Conservation (phyloP, 2,329 filamentous ascomycete species). For the Xylaria sp. region DNA sequence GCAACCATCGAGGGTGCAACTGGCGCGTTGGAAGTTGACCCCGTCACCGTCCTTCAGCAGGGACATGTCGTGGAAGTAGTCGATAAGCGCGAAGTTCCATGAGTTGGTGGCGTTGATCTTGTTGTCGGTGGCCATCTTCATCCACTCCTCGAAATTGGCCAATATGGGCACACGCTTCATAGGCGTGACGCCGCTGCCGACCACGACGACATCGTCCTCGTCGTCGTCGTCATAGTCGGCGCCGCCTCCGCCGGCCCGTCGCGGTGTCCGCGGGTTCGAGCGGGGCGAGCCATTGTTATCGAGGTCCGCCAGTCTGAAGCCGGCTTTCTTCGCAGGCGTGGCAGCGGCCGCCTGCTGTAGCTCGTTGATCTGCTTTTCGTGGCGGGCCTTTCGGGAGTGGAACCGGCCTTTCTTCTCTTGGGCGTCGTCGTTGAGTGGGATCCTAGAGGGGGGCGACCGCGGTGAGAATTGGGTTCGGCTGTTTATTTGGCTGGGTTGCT, state of each 20-base stretch:
- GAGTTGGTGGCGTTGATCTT: conserved; percentile 98
- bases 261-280: conserved; percentile 68
- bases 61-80: conserved; percentile 99
- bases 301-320: conserved; percentile 67
- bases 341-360: conserved; percentile 83
- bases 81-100: conserved; percentile 99
- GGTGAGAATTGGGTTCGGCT: background rate
- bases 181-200: conserved; percentile 83
- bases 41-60: conserved; percentile 94
- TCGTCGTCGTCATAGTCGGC: conserved; percentile 62
- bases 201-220: conserved; percentile 72
- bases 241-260: conserved; percentile 45
- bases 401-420: conserved; percentile 90
- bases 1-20: conserved; percentile 95
- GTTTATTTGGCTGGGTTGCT: conserved; percentile 26
- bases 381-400: conserved; percentile 86
- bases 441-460: conserved; percentile 63
- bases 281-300: conserved; percentile 68
- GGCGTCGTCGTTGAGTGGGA: conserved; percentile 95
- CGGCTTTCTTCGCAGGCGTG: conserved; percentile 73
- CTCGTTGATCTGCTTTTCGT: conserved; percentile 92
- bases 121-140: conserved; percentile 99
- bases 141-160: conserved; percentile 99
- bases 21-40: conserved; percentile 98
- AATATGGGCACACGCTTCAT: conserved; percentile 96